Evolutionary conservation across 768 basidiomycete species (phyloP).

Genomic region (Rhodosporidiobolus sp.): DNA sequence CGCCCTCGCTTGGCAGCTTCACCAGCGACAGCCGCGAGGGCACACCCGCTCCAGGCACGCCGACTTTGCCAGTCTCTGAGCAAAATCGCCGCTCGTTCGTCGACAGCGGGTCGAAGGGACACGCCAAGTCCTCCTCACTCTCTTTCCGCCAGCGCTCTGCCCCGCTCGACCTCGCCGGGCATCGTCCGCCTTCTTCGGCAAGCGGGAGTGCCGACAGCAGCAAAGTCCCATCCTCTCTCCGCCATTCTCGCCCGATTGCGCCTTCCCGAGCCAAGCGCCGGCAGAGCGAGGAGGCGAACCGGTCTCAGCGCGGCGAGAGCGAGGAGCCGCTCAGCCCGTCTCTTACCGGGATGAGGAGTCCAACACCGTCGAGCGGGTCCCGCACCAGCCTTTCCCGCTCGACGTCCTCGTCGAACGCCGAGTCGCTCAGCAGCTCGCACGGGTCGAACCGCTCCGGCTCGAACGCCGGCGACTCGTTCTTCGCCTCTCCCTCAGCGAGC

Average conservation of each 20-base stretch:
- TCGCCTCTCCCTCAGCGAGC: slow-evolving; percentile 6
- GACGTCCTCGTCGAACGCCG: slow-evolving; percentile 3
- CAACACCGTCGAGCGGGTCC: slow-evolving; percentile 19
- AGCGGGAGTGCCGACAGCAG: slow-evolving; percentile 25
- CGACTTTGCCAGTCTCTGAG: neutral
- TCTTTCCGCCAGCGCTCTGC: slow-evolving; percentile 4
- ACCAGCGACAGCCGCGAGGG: neutral
- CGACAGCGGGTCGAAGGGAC: neutral
- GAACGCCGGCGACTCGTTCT: neutral
- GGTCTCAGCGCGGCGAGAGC: slow-evolving; percentile 4
- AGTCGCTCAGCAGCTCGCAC: slow-evolving; percentile 6
- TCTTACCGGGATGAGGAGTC: neutral
- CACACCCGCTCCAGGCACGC: neutral
- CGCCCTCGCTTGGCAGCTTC: neutral
- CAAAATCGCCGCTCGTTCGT: neutral
- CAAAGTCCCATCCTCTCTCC: slow-evolving; percentile 15
- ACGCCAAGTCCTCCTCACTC: slow-evolving; percentile 12
- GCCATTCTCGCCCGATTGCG: slow-evolving; percentile 30
- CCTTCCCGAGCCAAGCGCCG: slow-evolving; percentile 25
- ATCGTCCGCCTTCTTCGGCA: slow-evolving; percentile 23
- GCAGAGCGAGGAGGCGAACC: slow-evolving; percentile 22
- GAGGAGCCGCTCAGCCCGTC: slow-evolving; percentile 31
- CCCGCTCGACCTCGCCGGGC: slow-evolving; percentile 9
- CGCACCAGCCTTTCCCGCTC: slow-evolving; percentile 3
- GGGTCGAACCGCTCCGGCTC: neutral